Base-by-base conservation (phyloP, 768 basidiomycete genomes). In the Psilocybe cubensis region DNA sequence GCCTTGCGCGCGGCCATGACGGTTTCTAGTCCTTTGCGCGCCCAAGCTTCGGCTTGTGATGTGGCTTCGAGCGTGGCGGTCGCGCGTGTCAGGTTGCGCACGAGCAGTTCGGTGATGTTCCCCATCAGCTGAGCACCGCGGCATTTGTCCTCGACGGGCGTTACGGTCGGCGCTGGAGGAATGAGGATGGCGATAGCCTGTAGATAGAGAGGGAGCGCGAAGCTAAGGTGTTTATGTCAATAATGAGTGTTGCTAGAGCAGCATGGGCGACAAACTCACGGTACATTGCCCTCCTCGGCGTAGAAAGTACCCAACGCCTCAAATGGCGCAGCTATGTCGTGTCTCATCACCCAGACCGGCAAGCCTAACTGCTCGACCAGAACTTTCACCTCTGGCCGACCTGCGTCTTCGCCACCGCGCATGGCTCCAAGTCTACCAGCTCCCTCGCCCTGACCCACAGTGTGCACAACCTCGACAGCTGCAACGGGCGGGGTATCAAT, bases 231-330 rank as follows among this genome's bases (percentile, higher is more conserved):
- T 38, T 8, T 8, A 31, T 24, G 24, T 17, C 45, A 45, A 45
- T 21, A 53, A 46, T 24, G 25, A 44, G 18, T 24, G 17, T 14
- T n/a, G 33, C 43, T 17, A 24, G 24, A 3, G n/a, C 3, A 38
- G 24, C 17, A 8, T 52, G 23, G 33, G 42, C 9, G 21, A 14
- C 4, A 24, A 35, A 73, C 82, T 57, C 65, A 87, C 86, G 86
- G 80, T n/a, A 76, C 61, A 54, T 82, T 83, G 20, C 84, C 87
- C 31, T 73, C 72, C 29, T 76, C 73, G 3, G 82, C 80, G 60
- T 90, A 89, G 51, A 85, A 84, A 3, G 79, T 73, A 1, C 83
- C 89, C 3, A 91, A 75, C 0, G 86, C 83, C 62, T 88, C 88
- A 29, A 91, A 75, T 1, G 88, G 88, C 9, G 87, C 85, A 18